Percentiles rank a stretch among this genome's conserved stretches.
Conservation (phyloP, 2,329 filamentous ascomycete genomes). For the Aspergillus jensenii region DNA sequence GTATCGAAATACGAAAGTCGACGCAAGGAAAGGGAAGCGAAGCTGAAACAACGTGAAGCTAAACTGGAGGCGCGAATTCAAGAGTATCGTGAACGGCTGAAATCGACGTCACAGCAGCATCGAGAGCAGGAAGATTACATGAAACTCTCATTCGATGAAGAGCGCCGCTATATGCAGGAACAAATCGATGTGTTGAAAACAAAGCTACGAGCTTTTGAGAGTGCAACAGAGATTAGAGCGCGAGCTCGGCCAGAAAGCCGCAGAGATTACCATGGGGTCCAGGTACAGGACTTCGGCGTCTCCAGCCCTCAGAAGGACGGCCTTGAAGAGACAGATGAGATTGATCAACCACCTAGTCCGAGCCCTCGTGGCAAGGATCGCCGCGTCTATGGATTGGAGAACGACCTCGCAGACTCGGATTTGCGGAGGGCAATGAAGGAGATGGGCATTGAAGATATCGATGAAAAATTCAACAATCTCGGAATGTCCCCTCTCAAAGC, state of each 20-base stretch:
- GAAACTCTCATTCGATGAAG: slow-evolving; percentile 34
- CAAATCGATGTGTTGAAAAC: slow-evolving; percentile 39
- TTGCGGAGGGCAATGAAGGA: slow-evolving; percentile 23
- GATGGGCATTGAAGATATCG: slow-evolving; percentile 27
- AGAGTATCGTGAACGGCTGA: slow-evolving; percentile 42
- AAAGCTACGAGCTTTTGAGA: slow-evolving; percentile 30
- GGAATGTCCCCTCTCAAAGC: slow-evolving; percentile 22
- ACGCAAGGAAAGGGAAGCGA: slow-evolving; percentile 44
- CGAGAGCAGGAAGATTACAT: slow-evolving; percentile 37
- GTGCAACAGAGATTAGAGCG: slow-evolving; percentile 21
- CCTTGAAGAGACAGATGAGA: slow-evolving; percentile 30
- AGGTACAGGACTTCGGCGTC: slow-evolving; percentile 26
- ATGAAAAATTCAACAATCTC: slow-evolving; percentile 26
- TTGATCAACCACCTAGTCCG: slow-evolving; percentile 34
- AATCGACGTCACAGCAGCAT: slow-evolving; percentile 33
- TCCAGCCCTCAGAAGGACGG: slow-evolving; percentile 20
- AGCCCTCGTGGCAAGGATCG: slow-evolving; percentile 36
- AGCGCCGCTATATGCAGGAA: slow-evolving; percentile 39
- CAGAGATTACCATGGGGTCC: slow-evolving; percentile 30
- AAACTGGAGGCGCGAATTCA: slow-evolving; percentile 41
- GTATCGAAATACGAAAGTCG: slow-evolving; percentile 44
- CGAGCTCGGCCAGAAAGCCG: slow-evolving; percentile 26
- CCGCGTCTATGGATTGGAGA: slow-evolving; percentile 13
- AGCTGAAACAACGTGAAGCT: slow-evolving; percentile 40
- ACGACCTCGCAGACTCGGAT: slow-evolving; percentile 20